Base-by-base conservation (phyloP, 106 monocot genomes). In the Chionographis japonica region DNA sequence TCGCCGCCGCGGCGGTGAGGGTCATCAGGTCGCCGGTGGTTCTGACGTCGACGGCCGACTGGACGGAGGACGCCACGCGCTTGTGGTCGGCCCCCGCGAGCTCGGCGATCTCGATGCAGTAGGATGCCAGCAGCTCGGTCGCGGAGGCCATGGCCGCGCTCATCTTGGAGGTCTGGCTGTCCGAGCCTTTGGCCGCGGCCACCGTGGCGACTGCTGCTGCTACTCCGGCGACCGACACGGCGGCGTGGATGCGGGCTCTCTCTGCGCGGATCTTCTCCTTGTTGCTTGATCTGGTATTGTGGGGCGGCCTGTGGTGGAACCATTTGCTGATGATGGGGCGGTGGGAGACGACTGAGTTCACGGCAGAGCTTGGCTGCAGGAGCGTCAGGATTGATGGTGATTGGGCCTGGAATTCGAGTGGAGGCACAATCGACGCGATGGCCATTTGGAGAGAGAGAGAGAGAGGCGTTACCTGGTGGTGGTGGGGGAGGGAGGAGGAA, bases 1-100 rank as follows among this genome's bases (percentile, higher is more conserved):
- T 97, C 27, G 97, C 97, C 2, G 97, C 97, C 7, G 92, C 89
- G 2, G 97, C 97, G 12, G 92, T 92, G 63, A 97, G 87, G 10
- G 97, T 97, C 81, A 92, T 63, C 13, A 97, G 80, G 68, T 92
- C 92, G 4, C 97, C 87, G 4, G 87, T 54, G 40, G 78, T 79
- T 58, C 66, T 60, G 15, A 87, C 66, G 43, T 85, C 87, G 0
- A 97, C 87, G 0, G 97, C 89, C 2, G 97, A 92, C 50, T 67
- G 70, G 41, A 92, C 77, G 0, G 78, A 76, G 3, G 85, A 57
- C 6, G 78, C 65, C 8, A 92, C 74, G 40, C 68, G 81, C 16
- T 81, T 74, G 46, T 73, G 75, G 12, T 66, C 42, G 2, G 84
- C 89, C 18, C 92, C 97, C 0, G 80, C 70, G 16, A 70, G 80